These are phyloP conservation scores for Microcyclosporella mali DNA, from an alignment of 2,329 filamentous ascomycete genomes.

Conservation along the genomic window DNA sequence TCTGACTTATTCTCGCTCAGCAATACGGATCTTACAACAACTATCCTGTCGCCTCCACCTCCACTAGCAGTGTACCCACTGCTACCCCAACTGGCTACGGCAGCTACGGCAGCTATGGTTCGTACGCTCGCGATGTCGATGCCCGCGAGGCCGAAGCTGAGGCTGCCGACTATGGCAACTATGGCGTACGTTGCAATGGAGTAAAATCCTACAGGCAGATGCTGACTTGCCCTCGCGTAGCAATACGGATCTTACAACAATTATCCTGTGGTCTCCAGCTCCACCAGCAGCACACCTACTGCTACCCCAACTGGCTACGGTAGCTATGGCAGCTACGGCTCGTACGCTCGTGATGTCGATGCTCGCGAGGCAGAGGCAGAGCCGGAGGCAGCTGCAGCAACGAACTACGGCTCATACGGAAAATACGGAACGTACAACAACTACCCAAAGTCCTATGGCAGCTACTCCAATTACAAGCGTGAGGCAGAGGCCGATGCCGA, in stretches of 20 bases:
- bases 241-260: too few species aligned
- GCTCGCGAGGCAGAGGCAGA: constrained; percentile 1
- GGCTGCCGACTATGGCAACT: constrained; percentile 2
- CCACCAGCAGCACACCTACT: too few species aligned
- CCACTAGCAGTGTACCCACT: too few species aligned
- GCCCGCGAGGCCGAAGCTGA: not conserved
- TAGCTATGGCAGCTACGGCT: not conserved
- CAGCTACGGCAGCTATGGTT: constrained; percentile 3
- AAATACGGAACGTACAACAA: not conserved
- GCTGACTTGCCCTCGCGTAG: too few species aligned
- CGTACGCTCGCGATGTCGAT: constrained; percentile 5
- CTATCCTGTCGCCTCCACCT: too few species aligned
- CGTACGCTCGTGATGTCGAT: not conserved
- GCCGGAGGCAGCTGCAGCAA: not conserved
- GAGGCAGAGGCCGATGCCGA: constrained; percentile 9
- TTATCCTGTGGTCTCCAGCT: too few species aligned
- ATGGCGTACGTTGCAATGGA: not conserved
- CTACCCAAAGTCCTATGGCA: constrained; percentile 8
- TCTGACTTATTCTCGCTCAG: too few species aligned
- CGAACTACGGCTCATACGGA: not conserved
- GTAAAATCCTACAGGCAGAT: too few species aligned
- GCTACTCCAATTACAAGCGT: constrained; percentile 6
- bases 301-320: not conserved
- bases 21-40: too few species aligned
- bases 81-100: not conserved